Evolutionary conservation across 2,329 filamentous ascomycete genomes (phyloP), one percentile per base, ranked within the genome.

Genomic region (Zasmidium cellare): DNA sequence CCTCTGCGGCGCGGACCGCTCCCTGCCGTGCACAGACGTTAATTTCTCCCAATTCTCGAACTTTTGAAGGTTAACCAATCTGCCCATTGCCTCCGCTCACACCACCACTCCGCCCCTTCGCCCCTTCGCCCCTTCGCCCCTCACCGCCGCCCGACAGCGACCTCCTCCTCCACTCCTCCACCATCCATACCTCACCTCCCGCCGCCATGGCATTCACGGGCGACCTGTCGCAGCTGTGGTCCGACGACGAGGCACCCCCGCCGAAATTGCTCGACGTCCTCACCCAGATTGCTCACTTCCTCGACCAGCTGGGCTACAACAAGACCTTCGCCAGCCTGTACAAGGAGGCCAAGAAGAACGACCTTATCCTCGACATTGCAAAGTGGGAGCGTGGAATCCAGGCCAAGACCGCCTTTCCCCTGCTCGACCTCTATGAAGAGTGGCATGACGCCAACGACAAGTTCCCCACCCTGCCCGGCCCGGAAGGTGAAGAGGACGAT

Each of bases 271-370:
- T 53, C 49, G 59, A 67, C 19, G 56, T 70, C 20, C 61, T 72
- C 19, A 59, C 57, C 25, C 69, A 71, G 51, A 41, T 69, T 38
- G 63, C 63, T 3, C 64, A 68, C 49, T 71, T 72, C 58, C 60
- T 74, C 48, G 60, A 67, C 31, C 63, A 66, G 48, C 61, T 72
- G 48, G 70, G 70, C 19, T 74, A 68, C 60, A 60, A 61, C 22
- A 70, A 72, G 59, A 69, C 70, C 2, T 61, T 69, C 25, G 62
- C 59, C 24, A 64, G 69, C 3, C 58, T 74, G 18, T 49, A 66
- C 28, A 69, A 69, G 35, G 71, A 74, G 52, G 70, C 71, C 14
- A 62, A 66, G 53, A 67, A 67, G 48, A 65, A 69, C n/a, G 68
- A 65, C 22, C 46, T 71, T 20, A 38, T 60, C 9, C 58, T 71